Evolutionary conservation across 345 rosid species (phyloP).

Genomic region (Psidium guajava): DNA sequence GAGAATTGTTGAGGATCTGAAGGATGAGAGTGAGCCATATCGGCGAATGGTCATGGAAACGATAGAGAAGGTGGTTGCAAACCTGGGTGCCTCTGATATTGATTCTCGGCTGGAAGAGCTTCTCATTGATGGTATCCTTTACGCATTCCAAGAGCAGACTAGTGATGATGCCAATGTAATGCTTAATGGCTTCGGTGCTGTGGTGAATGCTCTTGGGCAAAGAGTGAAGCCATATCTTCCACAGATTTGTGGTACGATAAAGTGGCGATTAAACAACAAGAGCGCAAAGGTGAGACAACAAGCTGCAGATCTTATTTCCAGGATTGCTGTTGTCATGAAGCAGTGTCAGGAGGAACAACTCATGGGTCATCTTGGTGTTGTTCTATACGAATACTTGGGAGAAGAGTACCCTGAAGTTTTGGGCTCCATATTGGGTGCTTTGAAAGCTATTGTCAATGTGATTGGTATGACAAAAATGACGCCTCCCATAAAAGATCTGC

Average conservation of each 20-base stretch:
- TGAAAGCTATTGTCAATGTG: slow-evolving; percentile 97
- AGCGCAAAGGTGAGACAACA: slow-evolving; percentile 99
- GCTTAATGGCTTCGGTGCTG: slow-evolving; percentile 99
- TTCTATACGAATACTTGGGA: slow-evolving; percentile 90
- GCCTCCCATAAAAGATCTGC: slow-evolving; percentile 97
- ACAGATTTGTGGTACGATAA: slow-evolving; percentile 98
- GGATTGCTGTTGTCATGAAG: slow-evolving; percentile 97
- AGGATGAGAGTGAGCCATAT: slow-evolving; percentile 91
- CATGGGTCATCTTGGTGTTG: slow-evolving; percentile 99
- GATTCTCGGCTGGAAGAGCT: slow-evolving; percentile 93
- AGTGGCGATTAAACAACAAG: slow-evolving; percentile 99
- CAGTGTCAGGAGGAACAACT: slow-evolving; percentile 97
- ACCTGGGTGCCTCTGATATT: slow-evolving; percentile 93
- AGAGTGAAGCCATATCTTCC: slow-evolving; percentile 98
- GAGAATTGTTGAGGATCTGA: slow-evolving; percentile 85
- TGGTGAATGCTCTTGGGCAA: slow-evolving; percentile 93
- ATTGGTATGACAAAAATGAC: slow-evolving; percentile 99
- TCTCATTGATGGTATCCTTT: slow-evolving; percentile 93
- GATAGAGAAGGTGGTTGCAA: slow-evolving; percentile 90
- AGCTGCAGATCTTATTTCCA: slow-evolving; percentile 95
- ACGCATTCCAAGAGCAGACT: slow-evolving; percentile 99
- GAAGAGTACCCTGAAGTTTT: slow-evolving; percentile 99
- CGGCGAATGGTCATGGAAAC: slow-evolving; percentile 99
- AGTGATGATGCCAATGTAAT: slow-evolving; percentile 95
- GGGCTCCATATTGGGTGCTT: slow-evolving; percentile 95